Evolutionary conservation across 345 rosid genomes (phyloP).

Genomic region (Arabis alpina): DNA sequence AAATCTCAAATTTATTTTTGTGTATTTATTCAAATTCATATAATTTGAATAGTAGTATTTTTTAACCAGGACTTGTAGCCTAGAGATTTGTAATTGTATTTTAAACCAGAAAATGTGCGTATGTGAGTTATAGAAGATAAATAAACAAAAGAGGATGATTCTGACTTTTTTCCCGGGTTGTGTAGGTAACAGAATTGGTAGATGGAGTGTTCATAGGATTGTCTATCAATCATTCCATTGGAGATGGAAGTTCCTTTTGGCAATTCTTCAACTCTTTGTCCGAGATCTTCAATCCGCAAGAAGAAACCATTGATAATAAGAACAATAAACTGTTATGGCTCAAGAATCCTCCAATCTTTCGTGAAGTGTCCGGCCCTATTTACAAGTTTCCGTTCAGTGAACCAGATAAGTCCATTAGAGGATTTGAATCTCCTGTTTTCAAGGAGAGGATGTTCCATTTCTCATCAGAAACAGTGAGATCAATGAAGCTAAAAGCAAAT

Average conservation of each 20-base stretch:
- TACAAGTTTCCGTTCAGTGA: constrained; percentile 48
- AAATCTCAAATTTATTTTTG: too few relatives aligned
- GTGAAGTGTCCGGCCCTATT: constrained; percentile 46
- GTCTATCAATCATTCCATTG: constrained; percentile 61
- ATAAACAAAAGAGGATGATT: too few relatives aligned
- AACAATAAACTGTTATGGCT: constrained; percentile 6
- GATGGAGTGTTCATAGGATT: constrained; percentile 70
- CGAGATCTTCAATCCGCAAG: constrained; percentile 52
- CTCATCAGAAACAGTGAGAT: constrained; percentile 53
- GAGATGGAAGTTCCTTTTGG: constrained; percentile 70
- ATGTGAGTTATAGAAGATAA: too few relatives aligned
- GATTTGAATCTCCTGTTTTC: constrained; percentile 46
- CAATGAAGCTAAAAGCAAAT: constrained; percentile 63
- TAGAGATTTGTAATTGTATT: too few relatives aligned
- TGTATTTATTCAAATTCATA: too few relatives aligned
- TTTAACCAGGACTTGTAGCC: not conserved
- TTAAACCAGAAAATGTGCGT: not conserved
- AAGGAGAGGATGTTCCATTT: constrained; percentile 67
- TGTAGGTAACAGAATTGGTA: constrained; percentile 52
- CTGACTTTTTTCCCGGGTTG: too few relatives aligned
- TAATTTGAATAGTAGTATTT: too few relatives aligned
- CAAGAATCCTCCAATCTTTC: constrained; percentile 56
- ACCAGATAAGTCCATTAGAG: constrained; percentile 43
- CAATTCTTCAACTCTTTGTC: constrained; percentile 66
- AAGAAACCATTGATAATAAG: constrained; percentile 5